Evolutionary conservation across 441 rosid genomes (phyloP).

Genomic region (Francoa sonchifolia): DNA sequence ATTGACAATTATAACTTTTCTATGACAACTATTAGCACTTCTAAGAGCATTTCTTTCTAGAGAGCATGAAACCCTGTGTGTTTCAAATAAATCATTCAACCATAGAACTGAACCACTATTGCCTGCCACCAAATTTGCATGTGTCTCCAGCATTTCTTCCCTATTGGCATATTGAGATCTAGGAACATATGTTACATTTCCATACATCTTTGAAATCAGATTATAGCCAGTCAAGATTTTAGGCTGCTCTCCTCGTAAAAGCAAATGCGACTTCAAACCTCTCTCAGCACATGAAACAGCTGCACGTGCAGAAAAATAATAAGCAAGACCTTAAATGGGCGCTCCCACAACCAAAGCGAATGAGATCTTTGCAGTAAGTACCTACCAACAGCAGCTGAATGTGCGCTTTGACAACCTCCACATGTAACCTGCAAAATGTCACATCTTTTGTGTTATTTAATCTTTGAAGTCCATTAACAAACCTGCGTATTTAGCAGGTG

Average conservation of each 20-base stretch:
- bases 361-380: conserved; percentile 5
- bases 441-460: conserved; percentile 15
- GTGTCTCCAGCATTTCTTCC: conserved; percentile 41
- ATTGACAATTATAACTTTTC: conserved; percentile 55
- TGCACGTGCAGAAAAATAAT: conserved; percentile 21
- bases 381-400: conserved; percentile 79
- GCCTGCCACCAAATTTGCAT: conserved; percentile 51
- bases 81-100: conserved; percentile 39
- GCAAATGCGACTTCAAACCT: conserved; percentile 73
- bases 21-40: conserved; percentile 11
- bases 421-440: conserved; percentile 69
- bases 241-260: conserved; percentile 81
- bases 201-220: conserved; percentile 61
- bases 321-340: conserved; percentile 3
- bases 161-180: conserved; percentile 54
- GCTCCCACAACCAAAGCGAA: conserved; percentile 1
- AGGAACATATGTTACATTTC: conserved; percentile 56
- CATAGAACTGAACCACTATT: conserved; percentile 29
- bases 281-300: conserved; percentile 89
- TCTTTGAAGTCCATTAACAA: conserved; percentile 11
- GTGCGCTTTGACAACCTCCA: conserved; percentile 94
- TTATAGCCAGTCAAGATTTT: conserved; percentile 69
- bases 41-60: conserved; percentile 13
- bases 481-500: conserved; percentile 4
- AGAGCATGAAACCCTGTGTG: conserved; percentile 8